A percentile compares a stretch with the other conserved stretches of the same genome.
These are phyloP conservation scores for Infundibulicybe gibba DNA, from an alignment of 768 basidiomycete genomes.

Conservation along the genomic window DNA sequence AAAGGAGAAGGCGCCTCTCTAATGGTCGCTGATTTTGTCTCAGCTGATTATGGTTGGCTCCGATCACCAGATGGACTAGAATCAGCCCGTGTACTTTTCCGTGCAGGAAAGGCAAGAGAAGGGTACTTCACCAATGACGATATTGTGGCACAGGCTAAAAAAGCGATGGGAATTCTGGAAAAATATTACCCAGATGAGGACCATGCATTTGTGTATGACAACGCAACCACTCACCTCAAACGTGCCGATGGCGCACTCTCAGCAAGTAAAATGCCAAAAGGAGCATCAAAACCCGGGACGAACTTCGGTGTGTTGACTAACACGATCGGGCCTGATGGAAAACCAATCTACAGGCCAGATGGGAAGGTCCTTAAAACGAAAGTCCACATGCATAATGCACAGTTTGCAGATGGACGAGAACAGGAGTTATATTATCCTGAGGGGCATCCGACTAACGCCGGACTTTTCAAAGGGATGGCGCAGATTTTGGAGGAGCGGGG, in stretches of 20 bases:
- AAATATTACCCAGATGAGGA: conserved; percentile 15
- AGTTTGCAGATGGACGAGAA: neutral
- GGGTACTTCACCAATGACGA: conserved; percentile 18
- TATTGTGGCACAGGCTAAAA: neutral
- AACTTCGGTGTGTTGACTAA: neutral
- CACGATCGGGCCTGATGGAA: neutral
- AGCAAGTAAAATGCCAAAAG: conserved; percentile 18
- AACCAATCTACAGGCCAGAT: neutral
- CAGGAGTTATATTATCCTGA: conserved; percentile 1
- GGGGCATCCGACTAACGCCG: neutral
- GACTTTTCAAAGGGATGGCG: neutral
- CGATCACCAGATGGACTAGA: neutral
- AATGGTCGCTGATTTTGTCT: conserved; percentile 31
- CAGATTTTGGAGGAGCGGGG: neutral
- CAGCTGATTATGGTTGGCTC: conserved; percentile 18
- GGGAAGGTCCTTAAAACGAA: neutral
- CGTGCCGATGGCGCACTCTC: conserved; percentile 18
- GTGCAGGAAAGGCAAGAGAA: conserved; percentile 16
- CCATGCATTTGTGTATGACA: conserved; percentile 4
- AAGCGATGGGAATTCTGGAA: conserved; percentile 20
- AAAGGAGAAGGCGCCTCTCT: conserved; percentile 29
- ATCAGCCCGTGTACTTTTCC: conserved; percentile 13
- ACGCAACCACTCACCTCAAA: conserved; percentile 8
- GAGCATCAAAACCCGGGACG: neutral
- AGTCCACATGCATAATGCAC: conserved; percentile 1